Evolutionary conservation across 495 filamentous ascomycete genomes (phyloP), one percentile per base, ranked within the genome.

Genomic region (Penicillium atrosanguineum): DNA sequence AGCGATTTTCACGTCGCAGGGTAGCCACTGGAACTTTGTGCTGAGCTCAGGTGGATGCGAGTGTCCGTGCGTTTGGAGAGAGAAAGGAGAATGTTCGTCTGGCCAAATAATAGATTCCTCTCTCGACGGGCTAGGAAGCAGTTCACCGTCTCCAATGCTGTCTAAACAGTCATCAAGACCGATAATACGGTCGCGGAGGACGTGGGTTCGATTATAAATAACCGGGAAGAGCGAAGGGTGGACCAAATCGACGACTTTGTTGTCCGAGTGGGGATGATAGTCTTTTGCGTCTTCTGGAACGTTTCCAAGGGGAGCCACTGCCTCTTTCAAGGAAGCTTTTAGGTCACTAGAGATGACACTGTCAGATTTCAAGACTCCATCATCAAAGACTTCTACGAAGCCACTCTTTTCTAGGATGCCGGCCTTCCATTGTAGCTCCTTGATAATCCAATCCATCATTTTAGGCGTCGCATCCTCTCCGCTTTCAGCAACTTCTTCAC

Each of bases 151-250:
- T 7, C 80, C 77, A 25, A 67, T 65, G 28, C 57, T 54, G 6
- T 60, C 49, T 5, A 72, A 31, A 48, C 73, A 83, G 53, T 74
- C 64, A n/a, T 74, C 52, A 2, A 82, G 52, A 0, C 67, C 64
- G 12, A 80, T 67, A 3, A 51, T 56, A 6, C 62, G 62, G 21
- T 66, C 63, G 1, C 60, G 61, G 6, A 87, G 64, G 4, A 79
- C 73, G 11, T 71, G 68, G 0, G 77, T 78, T 15, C 62, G 68
- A 1, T 82, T 83, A 48, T 81, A 84, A 3, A 82, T 52, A 0
- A 87, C 55, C 3, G 85, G 83, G 49, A 75, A 87, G 6, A 86
- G 64, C 0, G 82, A 85, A 0, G 83, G 84, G 56, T 87, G 77
- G 11, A 87, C 77, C 1, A 87, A 63, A 57, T 87, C 73, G 1